Evolutionary conservation across 306 rosid genomes (phyloP).

Genomic region (Sindora glabra): DNA sequence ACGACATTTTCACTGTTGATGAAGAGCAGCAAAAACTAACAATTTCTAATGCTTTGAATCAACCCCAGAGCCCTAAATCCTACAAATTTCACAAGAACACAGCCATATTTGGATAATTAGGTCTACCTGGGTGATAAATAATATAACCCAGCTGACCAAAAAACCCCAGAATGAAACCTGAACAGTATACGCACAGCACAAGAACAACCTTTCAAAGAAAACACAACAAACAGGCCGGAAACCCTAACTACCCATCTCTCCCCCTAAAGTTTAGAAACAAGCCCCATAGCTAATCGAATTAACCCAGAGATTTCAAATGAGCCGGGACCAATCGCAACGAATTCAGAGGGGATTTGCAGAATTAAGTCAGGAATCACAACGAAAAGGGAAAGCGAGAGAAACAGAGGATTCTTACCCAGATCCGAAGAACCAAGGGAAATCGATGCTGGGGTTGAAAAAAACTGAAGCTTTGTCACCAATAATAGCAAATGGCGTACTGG

Average conservation of each 20-base stretch:
- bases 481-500: neutral
- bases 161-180: conserved; percentile 6
- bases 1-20: conserved; percentile 48
- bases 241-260: conserved; percentile 39
- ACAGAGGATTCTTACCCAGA: conserved; percentile 27
- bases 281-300: neutral
- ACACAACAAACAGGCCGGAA: conserved; percentile 4
- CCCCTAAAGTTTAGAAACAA: neutral
- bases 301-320: conserved; percentile 1
- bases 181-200: neutral
- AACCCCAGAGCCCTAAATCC: conserved; percentile 25
- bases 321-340: conserved; percentile 16
- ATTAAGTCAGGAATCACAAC: neutral
- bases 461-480: neutral
- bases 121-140: conserved; percentile 18
- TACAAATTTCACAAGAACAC: conserved; percentile 12
- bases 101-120: conserved; percentile 20
- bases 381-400: neutral
- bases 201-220: neutral
- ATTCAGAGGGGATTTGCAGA: neutral
- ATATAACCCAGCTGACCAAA: conserved; percentile 32
- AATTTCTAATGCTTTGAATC: conserved; percentile 20
- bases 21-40: neutral
- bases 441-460: neutral
- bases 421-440: conserved; percentile 5